Base-by-base conservation (phyloP, 2,329 filamentous ascomycete genomes). In the Colletotrichum tropicale region DNA sequence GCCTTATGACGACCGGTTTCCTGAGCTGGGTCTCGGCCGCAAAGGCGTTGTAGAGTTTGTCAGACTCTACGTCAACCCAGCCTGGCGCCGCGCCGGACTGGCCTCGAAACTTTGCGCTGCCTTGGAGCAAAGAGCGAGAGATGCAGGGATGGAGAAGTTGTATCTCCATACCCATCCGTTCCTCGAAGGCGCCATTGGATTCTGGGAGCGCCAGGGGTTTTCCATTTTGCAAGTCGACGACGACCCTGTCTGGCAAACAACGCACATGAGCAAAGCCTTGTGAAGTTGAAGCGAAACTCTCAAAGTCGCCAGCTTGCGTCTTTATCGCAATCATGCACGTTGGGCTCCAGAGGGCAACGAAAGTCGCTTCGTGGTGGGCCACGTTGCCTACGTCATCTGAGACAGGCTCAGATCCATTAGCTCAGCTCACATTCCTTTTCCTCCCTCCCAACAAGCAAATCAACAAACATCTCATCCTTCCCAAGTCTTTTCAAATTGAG, bases 81-180 rank as follows among this genome's bases (percentile, higher is more conserved):
- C 67, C 18, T 80, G 76, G 73, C 81, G 81, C 6, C 81, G 81
- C 13, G 76, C 62, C 5, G 80, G 81, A 8, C 7, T 83, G 21
- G 81, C 81, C 15, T 82, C 81, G 3, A 77, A 62, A 4, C 12
- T 83, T 16, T 74, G 81, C 9, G 26, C 30, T 6, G 52, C 56
- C 7, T 18, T 83, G 30, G 52, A 78, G 21, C 61, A 77, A 6
- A 66, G 66, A 0, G 80, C 81, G 2, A 30, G 48, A 15, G 24
- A 64, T 1, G 70, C 71, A 9, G 77, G 77, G 10, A 76, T 82
- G 18, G 26, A 77, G 16, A 64, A 70, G 8, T 72, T 82, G 3
- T 82, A 82, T 66, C 73, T 82, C 1, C 81, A 82, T 26, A 82
- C 81, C 1, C 81, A 82, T 24, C 80, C 81, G 0, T 82, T 82